Evolutionary conservation across 495 filamentous ascomycete genomes (phyloP).

Genomic region (Aspergillus baeticus): DNA sequence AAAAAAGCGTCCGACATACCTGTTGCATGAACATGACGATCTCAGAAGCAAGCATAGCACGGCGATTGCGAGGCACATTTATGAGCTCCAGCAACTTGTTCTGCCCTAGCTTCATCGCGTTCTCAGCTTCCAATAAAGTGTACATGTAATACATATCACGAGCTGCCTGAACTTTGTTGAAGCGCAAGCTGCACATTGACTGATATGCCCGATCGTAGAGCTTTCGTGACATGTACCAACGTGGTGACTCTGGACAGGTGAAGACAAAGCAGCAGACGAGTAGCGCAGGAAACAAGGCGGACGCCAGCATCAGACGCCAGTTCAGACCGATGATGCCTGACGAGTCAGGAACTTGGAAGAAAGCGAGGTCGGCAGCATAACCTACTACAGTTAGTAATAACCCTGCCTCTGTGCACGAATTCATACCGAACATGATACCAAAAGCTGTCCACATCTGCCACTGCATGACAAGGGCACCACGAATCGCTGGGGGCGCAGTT

Average conservation of each 20-base stretch:
- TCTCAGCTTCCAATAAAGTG: slow-evolving; percentile 66
- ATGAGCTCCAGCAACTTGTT: slow-evolving; percentile 68
- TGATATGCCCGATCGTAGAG: slow-evolving; percentile 64
- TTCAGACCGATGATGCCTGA: slow-evolving; percentile 63
- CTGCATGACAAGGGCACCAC: slow-evolving; percentile 75
- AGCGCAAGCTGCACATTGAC: slow-evolving; percentile 64
- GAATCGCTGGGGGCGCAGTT: slow-evolving; percentile 66
- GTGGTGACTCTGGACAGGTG: slow-evolving; percentile 70
- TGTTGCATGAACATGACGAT: slow-evolving; percentile 90
- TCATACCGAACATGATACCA: slow-evolving; percentile 66
- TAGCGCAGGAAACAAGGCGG: slow-evolving; percentile 71
- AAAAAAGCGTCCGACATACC: slow-evolving; percentile 35
- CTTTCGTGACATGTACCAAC: slow-evolving; percentile 76
- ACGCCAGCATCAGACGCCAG: slow-evolving; percentile 84
- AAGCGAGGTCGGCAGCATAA: slow-evolving; percentile 69
- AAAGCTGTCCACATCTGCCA: slow-evolving; percentile 92
- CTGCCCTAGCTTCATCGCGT: slow-evolving; percentile 55
- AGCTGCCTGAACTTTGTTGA: slow-evolving; percentile 72
- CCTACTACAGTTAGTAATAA: slow-evolving; percentile 22
- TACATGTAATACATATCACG: slow-evolving; percentile 83
- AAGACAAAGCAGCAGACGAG: slow-evolving; percentile 70
- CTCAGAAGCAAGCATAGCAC: slow-evolving; percentile 69
- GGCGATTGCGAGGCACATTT: slow-evolving; percentile 73
- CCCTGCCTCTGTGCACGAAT: background rate
- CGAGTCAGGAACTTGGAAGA: slow-evolving; percentile 59